phyloP scores from a whole-genome alignment of 768 basidiomycete genomes.

The Boletus subcaerulescens region DNA sequence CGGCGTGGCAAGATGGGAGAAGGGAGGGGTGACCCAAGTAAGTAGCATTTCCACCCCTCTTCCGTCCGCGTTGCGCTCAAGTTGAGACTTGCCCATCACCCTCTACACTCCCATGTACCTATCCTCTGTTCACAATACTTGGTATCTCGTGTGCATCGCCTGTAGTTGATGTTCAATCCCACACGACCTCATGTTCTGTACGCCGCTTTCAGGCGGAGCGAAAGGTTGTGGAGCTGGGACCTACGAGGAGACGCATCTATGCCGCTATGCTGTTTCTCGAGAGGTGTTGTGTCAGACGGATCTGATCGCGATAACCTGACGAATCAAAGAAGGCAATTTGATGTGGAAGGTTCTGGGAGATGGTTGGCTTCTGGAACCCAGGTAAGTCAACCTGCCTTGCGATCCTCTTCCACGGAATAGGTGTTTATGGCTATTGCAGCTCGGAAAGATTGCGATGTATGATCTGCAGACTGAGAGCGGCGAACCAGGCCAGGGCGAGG shows the following conservation, averaged over 20 bases:
- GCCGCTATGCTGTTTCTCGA: conserved; percentile 39
- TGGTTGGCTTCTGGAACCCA: conserved; percentile 67
- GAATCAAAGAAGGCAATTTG: conserved; percentile 80
- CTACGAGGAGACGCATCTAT: conserved; percentile 53
- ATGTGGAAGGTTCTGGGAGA: conserved; percentile 65
- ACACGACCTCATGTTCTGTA: conserved; percentile 68
- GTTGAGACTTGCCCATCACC: background rate
- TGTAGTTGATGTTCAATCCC: conserved; percentile 77
- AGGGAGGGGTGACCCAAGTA: conserved; percentile 50
- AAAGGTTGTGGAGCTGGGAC: conserved; percentile 74
- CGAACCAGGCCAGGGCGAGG: conserved; percentile 1
- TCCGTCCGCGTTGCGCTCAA: background rate
- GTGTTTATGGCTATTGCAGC: conserved; percentile 35
- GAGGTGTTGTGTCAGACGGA: background rate
- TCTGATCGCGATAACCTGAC: conserved; percentile 33
- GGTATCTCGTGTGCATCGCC: background rate
- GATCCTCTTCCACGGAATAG: too few relatives aligned
- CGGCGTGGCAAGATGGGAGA: conserved; percentile 41
- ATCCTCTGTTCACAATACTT: background rate
- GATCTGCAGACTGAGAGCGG: conserved; percentile 35
- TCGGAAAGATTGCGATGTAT: conserved; percentile 59
- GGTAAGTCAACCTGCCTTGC: conserved; percentile 38
- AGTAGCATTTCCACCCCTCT: background rate
- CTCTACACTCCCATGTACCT: background rate
- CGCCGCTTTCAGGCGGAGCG: conserved; percentile 66